Evolutionary conservation across 345 rosid genomes (phyloP).

Genomic region (rapeseed (Brassica napus)): Da-Ae NC_063437.1:3999501-4000000

Average conservation of each 20-base stretch:
- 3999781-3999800: background rate
- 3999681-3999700: conserved; percentile 37
- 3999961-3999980: conserved; percentile 73
- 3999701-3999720: conserved; percentile 19
- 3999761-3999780: conserved; percentile 14
- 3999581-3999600: conserved; percentile 82
- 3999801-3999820: conserved; percentile 73
- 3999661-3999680: conserved; percentile 91
- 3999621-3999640: conserved; percentile 85
- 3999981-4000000: conserved; percentile 97
- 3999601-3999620: conserved; percentile 85
- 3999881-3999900: conserved; percentile 63
- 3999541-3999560: conserved; percentile 92
- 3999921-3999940: conserved; percentile 77
- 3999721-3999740: conserved; percentile 7
- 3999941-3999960: conserved; percentile 97
- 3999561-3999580: conserved; percentile 87
- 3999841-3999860: conserved; percentile 70
- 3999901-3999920: conserved; percentile 85
- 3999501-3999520: conserved; percentile 88
- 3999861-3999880: conserved; percentile 48
- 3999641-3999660: conserved; percentile 91
- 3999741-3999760: background rate
- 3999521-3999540: conserved; percentile 76
- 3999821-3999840: conserved; percentile 94